Conservation (phyloP, 495 filamentous ascomycete genomes). For the Collariella sp. region DNA sequence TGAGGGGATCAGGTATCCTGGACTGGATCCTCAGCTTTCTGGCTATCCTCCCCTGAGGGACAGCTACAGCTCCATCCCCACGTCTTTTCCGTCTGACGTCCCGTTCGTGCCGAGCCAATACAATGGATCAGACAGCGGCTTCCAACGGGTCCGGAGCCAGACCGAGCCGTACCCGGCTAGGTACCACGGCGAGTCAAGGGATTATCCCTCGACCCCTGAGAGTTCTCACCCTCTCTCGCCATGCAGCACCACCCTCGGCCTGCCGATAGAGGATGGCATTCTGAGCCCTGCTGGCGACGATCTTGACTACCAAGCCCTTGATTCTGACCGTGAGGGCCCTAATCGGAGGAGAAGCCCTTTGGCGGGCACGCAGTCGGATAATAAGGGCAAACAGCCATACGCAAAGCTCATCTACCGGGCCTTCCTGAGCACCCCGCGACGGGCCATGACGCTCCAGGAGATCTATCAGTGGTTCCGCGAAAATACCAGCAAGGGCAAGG, state of each 20-base stretch:
- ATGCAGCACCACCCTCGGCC: constrained; percentile 15
- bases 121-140: constrained; percentile 5
- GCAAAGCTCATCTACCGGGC: constrained; percentile 74
- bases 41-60: neutral
- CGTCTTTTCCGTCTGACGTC: constrained; percentile 9
- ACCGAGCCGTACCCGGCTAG: constrained; percentile 11
- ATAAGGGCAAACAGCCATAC: constrained; percentile 58
- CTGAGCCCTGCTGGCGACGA: neutral
- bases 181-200: constrained; percentile 1
- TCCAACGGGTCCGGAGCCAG: constrained; percentile 6
- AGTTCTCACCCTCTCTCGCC: constrained; percentile 12
- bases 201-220: constrained; percentile 9
- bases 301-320: neutral
- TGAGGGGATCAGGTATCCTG: neutral
- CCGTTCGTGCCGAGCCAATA: constrained; percentile 7
- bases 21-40: constrained; percentile 5
- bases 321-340: neutral
- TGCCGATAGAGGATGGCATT: constrained; percentile 11
- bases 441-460: constrained; percentile 69
- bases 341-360: constrained; percentile 6
- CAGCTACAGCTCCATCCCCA: neutral
- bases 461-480: constrained; percentile 86
- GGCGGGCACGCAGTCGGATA: neutral
- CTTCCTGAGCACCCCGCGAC: constrained; percentile 52
- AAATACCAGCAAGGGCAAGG: constrained; percentile 67